Evolutionary conservation across 371 early-diverging fungal species (phyloP).

Genomic region (Haplosporangium sp.): DNA sequence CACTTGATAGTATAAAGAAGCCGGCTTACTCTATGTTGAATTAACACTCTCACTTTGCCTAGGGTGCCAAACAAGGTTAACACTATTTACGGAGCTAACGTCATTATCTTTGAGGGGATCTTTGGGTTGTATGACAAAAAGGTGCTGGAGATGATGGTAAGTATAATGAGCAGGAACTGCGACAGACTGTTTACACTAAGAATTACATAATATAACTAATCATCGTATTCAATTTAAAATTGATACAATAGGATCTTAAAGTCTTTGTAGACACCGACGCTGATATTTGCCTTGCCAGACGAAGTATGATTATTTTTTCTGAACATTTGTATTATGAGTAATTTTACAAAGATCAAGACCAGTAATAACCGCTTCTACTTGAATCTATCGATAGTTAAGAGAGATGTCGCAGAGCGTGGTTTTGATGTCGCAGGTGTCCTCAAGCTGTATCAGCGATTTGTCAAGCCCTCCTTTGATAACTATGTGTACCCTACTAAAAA

Average conservation of each 20-base stretch:
- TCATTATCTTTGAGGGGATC: constrained; percentile 94
- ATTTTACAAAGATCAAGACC: neutral
- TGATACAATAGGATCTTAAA: constrained; percentile 53
- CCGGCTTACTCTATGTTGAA: neutral
- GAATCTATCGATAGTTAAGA: constrained; percentile 68
- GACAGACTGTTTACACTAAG: neutral
- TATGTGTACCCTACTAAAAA: constrained; percentile 90
- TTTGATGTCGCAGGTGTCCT: constrained; percentile 87
- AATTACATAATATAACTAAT: no score
- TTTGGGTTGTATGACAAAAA: constrained; percentile 88
- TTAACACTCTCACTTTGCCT: neutral
- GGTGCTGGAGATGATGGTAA: constrained; percentile 81
- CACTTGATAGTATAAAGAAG: neutral
- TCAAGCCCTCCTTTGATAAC: constrained; percentile 93
- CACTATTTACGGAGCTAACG: constrained; percentile 91
- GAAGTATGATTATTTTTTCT: constrained; percentile 65
- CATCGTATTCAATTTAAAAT: no score
- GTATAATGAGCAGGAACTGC: neutral
- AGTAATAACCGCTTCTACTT: neutral
- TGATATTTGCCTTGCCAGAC: constrained; percentile 89
- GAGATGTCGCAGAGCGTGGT: constrained; percentile 91
- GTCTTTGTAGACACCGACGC: constrained; percentile 96
- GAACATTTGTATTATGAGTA: neutral
- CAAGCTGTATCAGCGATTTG: constrained; percentile 85
- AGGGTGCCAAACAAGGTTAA: constrained; percentile 74